Evolutionary conservation across 1,284 basidiomycete genomes (phyloP).

Genomic region (Blastosporella zonata): DNA sequence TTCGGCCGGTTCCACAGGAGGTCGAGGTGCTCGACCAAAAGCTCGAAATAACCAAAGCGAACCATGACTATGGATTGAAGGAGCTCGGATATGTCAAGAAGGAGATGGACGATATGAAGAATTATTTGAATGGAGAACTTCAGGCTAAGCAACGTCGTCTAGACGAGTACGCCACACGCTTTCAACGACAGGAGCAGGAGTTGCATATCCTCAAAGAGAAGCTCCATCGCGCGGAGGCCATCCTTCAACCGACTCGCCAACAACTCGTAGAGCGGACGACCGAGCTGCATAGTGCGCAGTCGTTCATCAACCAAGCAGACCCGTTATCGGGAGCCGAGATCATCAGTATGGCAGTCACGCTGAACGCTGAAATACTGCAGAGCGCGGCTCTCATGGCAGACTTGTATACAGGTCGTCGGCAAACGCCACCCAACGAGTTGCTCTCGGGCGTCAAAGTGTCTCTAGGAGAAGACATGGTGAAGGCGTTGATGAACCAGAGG

Average conservation of each 20-base stretch:
- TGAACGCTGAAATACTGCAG: slow-evolving; percentile 28
- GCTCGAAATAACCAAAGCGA: no score
- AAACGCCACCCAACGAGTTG: neutral
- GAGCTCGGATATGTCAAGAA: no score
- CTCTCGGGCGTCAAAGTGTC: neutral
- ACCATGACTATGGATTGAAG: no score
- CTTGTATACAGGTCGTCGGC: slow-evolving; percentile 1
- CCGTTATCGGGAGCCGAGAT: slow-evolving; percentile 23
- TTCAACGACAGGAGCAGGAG: slow-evolving; percentile 1
- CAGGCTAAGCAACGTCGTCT: neutral
- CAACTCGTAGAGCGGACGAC: slow-evolving; percentile 10
- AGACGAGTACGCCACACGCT: neutral
- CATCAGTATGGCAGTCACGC: slow-evolving; percentile 20
- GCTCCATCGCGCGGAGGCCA: slow-evolving; percentile 1
- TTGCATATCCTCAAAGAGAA: slow-evolving; percentile 3
- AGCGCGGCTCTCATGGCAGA: slow-evolving; percentile 25
- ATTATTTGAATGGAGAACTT: neutral
- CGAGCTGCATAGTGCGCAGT: slow-evolving; percentile 15
- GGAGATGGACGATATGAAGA: neutral
- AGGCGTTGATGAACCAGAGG: slow-evolving; percentile 1
- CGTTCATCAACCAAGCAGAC: slow-evolving; percentile 17
- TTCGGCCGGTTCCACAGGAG: neutral
- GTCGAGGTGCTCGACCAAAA: neutral
- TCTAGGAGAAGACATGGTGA: slow-evolving; percentile 10
- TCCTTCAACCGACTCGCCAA: neutral